Conservation (phyloP, 306 rosid genomes). For the Cicer bijugum region DNA sequence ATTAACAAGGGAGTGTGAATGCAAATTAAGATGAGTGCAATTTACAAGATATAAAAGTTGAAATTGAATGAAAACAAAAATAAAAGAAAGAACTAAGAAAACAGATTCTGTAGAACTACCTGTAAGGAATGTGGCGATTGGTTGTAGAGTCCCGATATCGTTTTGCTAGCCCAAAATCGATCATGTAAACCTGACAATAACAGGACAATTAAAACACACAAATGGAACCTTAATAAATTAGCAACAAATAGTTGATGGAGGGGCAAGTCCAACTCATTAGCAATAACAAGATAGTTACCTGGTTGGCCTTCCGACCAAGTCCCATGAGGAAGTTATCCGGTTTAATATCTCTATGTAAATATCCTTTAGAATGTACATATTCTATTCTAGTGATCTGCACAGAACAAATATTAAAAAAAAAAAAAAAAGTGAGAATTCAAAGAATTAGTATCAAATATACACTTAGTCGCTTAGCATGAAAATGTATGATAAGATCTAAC, state of each 20-base stretch:
- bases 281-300: constrained; percentile 57
- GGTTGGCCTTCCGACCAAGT: constrained; percentile 95
- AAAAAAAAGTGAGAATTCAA: not conserved
- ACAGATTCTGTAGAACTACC: constrained; percentile 49
- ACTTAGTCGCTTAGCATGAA: no score
- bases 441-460: not conserved
- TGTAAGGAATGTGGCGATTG: constrained; percentile 90
- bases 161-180: constrained; percentile 97
- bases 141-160: constrained; percentile 84
- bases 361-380: constrained; percentile 91
- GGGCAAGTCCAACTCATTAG: constrained; percentile 2
- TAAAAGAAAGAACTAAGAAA: not conserved
- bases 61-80: not conserved
- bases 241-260: constrained; percentile 24
- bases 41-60: constrained; percentile 14
- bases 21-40: not conserved
- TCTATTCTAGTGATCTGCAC: constrained; percentile 84
- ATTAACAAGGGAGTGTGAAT: constrained; percentile 19
- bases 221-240: not conserved
- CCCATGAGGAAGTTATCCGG: constrained; percentile 99
- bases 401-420: not conserved
- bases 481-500: no score
- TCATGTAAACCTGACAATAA: constrained; percentile 76
- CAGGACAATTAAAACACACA: constrained; percentile 22
- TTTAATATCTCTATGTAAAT: constrained; percentile 89